These are phyloP conservation scores for Exophiala bonariae DNA, from an alignment of 2,329 filamentous ascomycete species.

Conservation along the genomic window DNA sequence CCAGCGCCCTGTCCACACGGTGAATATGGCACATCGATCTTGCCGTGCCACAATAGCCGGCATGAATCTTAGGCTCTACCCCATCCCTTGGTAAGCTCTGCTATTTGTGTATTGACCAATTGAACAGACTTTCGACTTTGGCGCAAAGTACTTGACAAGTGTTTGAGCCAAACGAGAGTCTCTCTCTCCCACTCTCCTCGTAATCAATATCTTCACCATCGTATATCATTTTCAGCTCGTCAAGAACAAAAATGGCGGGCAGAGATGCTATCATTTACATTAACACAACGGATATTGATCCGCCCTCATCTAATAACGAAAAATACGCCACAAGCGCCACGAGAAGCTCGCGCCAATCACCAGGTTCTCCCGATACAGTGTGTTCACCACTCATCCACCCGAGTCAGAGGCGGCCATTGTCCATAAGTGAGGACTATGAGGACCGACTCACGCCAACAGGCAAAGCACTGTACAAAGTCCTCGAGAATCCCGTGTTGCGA, in stretches of 20 bases:
- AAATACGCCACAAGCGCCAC: background rate
- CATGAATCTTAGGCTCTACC: too few species aligned
- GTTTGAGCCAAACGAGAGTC: too few species aligned
- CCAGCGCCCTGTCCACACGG: too few species aligned
- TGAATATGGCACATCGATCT: too few species aligned
- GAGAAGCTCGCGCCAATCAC: background rate
- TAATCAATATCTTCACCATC: too few species aligned
- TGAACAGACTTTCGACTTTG: too few species aligned
- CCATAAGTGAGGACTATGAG: background rate
- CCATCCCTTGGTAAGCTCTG: too few species aligned
- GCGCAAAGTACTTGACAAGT: too few species aligned
- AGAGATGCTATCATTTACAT: conserved; percentile 2
- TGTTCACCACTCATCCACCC: background rate
- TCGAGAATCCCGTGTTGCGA: background rate
- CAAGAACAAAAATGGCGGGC: conserved; percentile 1
- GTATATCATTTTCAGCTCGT: background rate
- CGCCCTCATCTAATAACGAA: background rate
- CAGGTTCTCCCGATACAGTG: background rate
- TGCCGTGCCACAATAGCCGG: too few species aligned
- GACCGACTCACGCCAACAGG: background rate
- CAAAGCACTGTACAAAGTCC: background rate
- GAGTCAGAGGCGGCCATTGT: background rate
- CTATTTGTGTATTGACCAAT: too few species aligned
- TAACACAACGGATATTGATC: background rate
- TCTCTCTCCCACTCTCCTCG: too few species aligned